phyloP scores from a whole-genome alignment of 129 eudicot genomes.

The Flaveria brownii region DNA sequence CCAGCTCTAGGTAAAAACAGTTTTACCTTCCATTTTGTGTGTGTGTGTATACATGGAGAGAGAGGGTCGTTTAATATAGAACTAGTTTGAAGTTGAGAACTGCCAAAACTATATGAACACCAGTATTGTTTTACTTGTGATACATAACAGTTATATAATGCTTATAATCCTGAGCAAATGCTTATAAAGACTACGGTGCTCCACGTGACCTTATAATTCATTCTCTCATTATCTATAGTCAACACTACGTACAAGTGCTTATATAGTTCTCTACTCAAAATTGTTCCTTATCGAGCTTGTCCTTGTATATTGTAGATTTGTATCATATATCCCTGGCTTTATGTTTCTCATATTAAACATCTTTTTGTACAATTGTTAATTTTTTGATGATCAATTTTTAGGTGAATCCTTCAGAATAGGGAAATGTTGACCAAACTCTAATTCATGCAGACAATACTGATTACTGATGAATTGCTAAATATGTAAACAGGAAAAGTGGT shows the following conservation, averaged over 20 bases:
- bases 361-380: not conserved
- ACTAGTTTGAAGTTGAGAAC: not conserved
- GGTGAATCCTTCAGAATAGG: too few relatives aligned
- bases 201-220: too few relatives aligned
- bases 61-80: not conserved
- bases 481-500: slow-evolving; percentile 60
- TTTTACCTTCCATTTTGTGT: not conserved
- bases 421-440: too few relatives aligned
- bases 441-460: too few relatives aligned
- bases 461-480: not conserved
- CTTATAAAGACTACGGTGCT: too few relatives aligned
- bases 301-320: not conserved
- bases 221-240: too few relatives aligned
- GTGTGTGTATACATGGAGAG: not conserved
- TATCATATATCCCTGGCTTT: not conserved
- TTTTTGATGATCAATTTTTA: not conserved
- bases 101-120: not conserved
- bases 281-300: not conserved
- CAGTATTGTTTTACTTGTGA: not conserved
- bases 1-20: slow-evolving; percentile 72
- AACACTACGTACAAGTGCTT: not conserved
- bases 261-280: not conserved
- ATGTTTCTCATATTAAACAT: not conserved
- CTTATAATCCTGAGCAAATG: too few relatives aligned
- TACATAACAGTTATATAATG: not conserved